Percentiles rank a stretch among this genome's conserved stretches.
phyloP scores from a whole-genome alignment of 805 yeast species.

The Wickerhamiella bombiphila region DNA sequence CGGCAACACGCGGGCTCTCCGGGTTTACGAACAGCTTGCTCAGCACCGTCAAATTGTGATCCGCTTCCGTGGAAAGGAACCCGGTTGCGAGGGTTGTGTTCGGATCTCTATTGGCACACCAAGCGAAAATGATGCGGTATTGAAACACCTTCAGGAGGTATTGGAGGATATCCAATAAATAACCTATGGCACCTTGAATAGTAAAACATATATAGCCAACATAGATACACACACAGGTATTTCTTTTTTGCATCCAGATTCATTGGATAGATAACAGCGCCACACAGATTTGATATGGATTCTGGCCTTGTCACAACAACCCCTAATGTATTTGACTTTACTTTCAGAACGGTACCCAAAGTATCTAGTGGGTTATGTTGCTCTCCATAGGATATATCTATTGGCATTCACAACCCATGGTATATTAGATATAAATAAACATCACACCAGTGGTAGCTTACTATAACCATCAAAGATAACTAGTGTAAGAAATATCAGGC shows the following conservation, averaged over 20 bases:
- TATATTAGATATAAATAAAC: too few species aligned
- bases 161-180: neutral
- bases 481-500: neutral
- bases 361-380: neutral
- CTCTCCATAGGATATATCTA: neutral
- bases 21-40: slow-evolving; percentile 58
- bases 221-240: slow-evolving; percentile 1
- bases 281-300: too few species aligned
- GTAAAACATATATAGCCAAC: neutral
- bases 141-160: slow-evolving; percentile 33
- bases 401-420: neutral
- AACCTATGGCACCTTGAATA: neutral
- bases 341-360: too few species aligned
- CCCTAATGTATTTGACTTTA: too few species aligned
- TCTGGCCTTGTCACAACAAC: too few species aligned
- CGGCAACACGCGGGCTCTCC: slow-evolving; percentile 48
- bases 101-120: slow-evolving; percentile 78
- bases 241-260: too few species aligned
- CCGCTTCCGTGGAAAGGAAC: slow-evolving; percentile 80
- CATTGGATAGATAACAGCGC: too few species aligned
- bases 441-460: too few species aligned
- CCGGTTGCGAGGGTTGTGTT: slow-evolving; percentile 76
- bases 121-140: slow-evolving; percentile 49
- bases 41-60: slow-evolving; percentile 63
- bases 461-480: too few species aligned